A percentile compares a stretch with the other conserved stretches of the same genome.
phyloP scores from a whole-genome alignment of 1,139 yeast genomes.

The Debaryomyces sp. region DNA sequence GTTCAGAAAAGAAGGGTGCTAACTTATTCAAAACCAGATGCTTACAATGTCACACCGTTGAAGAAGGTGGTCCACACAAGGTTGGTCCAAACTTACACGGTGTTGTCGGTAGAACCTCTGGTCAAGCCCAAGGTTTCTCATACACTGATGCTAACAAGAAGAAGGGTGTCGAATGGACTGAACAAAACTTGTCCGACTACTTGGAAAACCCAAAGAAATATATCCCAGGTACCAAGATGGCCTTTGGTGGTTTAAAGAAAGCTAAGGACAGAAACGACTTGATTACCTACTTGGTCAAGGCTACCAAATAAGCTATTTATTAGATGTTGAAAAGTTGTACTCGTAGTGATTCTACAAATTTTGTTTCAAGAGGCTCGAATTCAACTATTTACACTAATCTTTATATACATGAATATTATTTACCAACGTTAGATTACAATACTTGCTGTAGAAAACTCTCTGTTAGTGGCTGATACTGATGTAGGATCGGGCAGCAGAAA shows the following conservation, averaged over 20 bases:
- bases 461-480: not conserved
- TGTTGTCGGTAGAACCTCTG: conserved; percentile 88
- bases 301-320: conserved; percentile 57
- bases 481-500: not conserved
- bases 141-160: conserved; percentile 98
- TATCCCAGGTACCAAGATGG: conserved; percentile 99
- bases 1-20: conserved; percentile 97
- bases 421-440: not conserved
- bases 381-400: conserved; percentile 3
- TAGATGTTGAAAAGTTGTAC: conserved; percentile 2
- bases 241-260: conserved; percentile 99
- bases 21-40: conserved; percentile 98
- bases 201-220: conserved; percentile 99
- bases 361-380: not conserved
- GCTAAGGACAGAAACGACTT: conserved; percentile 98
- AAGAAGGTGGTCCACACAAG: conserved; percentile 95
- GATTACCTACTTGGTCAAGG: conserved; percentile 82
- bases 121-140: conserved; percentile 89
- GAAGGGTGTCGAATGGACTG: conserved; percentile 88
- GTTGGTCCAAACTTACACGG: conserved; percentile 99
- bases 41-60: conserved; percentile 98
- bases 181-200: conserved; percentile 90
- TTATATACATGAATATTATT: conserved; percentile 7
- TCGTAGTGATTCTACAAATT: not conserved
- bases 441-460: not conserved